Evolutionary conservation across 2,329 filamentous ascomycete species (phyloP).

Genomic region (Tolypocladium pustulatum): DNA sequence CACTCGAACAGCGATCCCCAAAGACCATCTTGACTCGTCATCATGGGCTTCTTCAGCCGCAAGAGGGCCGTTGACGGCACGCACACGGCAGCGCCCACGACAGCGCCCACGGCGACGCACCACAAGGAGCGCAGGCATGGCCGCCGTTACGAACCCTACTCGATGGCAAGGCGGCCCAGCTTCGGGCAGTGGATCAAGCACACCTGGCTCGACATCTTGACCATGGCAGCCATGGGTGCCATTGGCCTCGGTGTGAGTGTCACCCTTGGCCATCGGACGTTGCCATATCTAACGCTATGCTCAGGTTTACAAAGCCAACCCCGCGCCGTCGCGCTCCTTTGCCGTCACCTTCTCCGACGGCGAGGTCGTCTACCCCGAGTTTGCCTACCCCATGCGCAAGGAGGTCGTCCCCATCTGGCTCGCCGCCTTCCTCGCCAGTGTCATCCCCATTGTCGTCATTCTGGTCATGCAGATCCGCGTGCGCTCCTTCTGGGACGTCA

Average conservation of each 20-base stretch:
- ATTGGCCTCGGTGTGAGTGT: conserved; percentile 53
- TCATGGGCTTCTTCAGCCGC: not conserved
- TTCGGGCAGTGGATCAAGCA: conserved; percentile 62
- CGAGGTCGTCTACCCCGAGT: conserved; percentile 59
- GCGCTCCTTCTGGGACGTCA: conserved; percentile 58
- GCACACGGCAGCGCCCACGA: not conserved
- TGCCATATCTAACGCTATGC: not conserved
- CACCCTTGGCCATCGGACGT: not conserved
- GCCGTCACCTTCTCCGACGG: conserved; percentile 55
- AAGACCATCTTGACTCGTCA: not conserved
- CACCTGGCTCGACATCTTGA: conserved; percentile 57
- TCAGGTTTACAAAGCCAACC: conserved; percentile 52
- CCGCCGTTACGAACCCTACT: conserved; percentile 14
- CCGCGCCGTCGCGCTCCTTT: conserved; percentile 48
- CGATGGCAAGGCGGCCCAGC: conserved; percentile 41
- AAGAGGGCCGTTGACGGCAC: not conserved
- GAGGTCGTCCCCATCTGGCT: conserved; percentile 64
- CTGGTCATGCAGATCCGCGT: conserved; percentile 57
- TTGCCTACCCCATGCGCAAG: conserved; percentile 59
- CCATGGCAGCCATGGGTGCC: conserved; percentile 55
- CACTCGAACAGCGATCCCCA: not conserved
- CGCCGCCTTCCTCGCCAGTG: conserved; percentile 52
- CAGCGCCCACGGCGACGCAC: not conserved
- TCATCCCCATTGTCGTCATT: conserved; percentile 57
- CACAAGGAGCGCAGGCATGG: not conserved